Percentiles rank a stretch among this genome's conserved stretches.
phyloP scores from a whole-genome alignment of 129 eudicot species.

The Erigeron canadensis region DNA sequence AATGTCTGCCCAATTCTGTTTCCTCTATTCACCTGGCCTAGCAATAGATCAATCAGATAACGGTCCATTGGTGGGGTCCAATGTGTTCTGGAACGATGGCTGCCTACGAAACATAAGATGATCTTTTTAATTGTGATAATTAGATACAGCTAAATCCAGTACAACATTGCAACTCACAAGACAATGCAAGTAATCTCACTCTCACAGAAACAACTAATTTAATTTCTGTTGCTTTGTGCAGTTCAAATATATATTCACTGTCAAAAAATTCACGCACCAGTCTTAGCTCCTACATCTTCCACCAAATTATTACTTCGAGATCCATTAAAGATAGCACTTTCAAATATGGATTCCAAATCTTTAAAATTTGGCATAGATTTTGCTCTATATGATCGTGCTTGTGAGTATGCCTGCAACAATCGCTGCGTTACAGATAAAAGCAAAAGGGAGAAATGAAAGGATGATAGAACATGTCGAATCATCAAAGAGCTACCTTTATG shows the following conservation, averaged over 20 bases:
- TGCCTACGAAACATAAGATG: conserved; percentile 27
- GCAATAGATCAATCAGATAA: conserved; percentile 43
- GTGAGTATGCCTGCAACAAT: conserved; percentile 44
- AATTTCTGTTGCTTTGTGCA: too few relatives aligned
- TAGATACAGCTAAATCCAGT: too few relatives aligned
- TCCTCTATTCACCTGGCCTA: conserved; percentile 51
- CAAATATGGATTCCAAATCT: conserved; percentile 45
- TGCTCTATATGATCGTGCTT: conserved; percentile 46
- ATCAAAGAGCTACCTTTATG: conserved; percentile 41
- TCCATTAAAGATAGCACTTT: conserved; percentile 26
- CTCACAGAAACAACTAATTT: too few relatives aligned
- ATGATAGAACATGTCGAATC: neutral
- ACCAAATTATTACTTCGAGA: conserved; percentile 28
- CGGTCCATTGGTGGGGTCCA: conserved; percentile 69
- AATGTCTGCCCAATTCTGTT: conserved; percentile 54
- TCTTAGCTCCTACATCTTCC: conserved; percentile 38
- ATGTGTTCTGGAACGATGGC: conserved; percentile 51
- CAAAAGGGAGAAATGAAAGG: neutral
- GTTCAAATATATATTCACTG: too few relatives aligned
- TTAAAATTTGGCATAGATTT: conserved; percentile 43
- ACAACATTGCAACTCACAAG: too few relatives aligned
- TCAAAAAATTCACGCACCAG: conserved; percentile 34
- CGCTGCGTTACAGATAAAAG: conserved; percentile 14
- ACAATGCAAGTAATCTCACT: too few relatives aligned
- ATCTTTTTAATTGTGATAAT: too few relatives aligned